Conservation (phyloP, 805 yeast species). For the Kluyveromyces nonfermentans region DNA sequence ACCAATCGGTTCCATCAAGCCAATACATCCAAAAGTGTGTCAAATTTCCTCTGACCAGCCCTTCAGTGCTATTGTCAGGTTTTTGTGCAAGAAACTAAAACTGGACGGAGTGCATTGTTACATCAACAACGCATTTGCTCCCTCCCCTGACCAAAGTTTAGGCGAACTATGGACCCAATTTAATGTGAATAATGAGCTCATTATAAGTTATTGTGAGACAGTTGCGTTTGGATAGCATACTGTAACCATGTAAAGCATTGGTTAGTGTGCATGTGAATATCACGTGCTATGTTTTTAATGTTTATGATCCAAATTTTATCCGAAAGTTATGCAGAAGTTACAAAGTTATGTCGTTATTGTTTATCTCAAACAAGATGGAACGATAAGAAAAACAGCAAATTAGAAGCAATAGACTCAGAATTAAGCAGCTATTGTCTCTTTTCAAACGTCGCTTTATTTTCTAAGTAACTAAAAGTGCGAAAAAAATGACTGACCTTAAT, state of each 20-base stretch:
- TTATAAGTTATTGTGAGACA: conserved; percentile 28
- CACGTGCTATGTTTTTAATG: neutral
- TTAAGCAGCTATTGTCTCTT: neutral
- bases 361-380: too few species aligned
- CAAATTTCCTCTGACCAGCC: conserved; percentile 22
- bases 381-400: too few species aligned
- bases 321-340: too few species aligned
- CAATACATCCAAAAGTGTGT: conserved; percentile 20
- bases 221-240: conserved; percentile 26
- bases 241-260: neutral
- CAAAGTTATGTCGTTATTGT: too few species aligned
- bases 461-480: neutral
- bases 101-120: conserved; percentile 23
- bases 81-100: conserved; percentile 17
- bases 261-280: neutral
- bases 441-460: neutral
- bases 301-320: too few species aligned
- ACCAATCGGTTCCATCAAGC: conserved; percentile 24
- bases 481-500: conserved; percentile 10
- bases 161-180: conserved; percentile 28
- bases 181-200: conserved; percentile 23
- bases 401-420: neutral
- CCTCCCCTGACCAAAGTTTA: conserved; percentile 26
- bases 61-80: conserved; percentile 19
- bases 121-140: conserved; percentile 30